These are phyloP conservation scores for Suillus luteus DNA, from an alignment of 768 basidiomycete species.

Conservation along the genomic window DNA sequence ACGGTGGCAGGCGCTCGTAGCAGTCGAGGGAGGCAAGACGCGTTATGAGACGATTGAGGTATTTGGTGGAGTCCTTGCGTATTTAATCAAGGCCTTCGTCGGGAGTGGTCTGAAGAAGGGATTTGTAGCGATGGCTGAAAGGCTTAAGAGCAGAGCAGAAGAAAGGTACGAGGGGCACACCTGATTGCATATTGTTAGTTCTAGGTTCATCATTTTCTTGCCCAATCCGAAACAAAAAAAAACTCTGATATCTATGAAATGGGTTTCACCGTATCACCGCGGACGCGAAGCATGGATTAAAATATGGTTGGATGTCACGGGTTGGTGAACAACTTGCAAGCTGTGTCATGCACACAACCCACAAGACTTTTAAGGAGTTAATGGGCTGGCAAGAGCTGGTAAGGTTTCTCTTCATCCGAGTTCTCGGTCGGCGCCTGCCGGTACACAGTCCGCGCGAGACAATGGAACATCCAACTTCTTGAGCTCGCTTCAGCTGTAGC, in stretches of 20 bases:
- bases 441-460: neutral
- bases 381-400: neutral
- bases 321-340: neutral
- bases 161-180: slow-evolving; percentile 9
- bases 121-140: slow-evolving; percentile 57
- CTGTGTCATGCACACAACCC: neutral
- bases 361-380: neutral
- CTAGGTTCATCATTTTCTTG: neutral
- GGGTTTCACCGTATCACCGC: slow-evolving; percentile 2
- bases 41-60: slow-evolving; percentile 67
- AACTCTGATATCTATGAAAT: neutral
- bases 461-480: neutral
- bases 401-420: neutral
- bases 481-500: neutral
- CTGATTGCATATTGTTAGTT: neutral
- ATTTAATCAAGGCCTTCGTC: slow-evolving; percentile 49
- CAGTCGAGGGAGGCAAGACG: slow-evolving; percentile 50
- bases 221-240: neutral
- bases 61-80: slow-evolving; percentile 57
- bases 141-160: slow-evolving; percentile 56
- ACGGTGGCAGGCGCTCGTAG: slow-evolving; percentile 63
- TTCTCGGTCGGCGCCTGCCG: slow-evolving; percentile 4
- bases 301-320: neutral
- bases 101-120: slow-evolving; percentile 44
- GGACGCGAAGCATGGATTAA: neutral